Base-by-base conservation (phyloP, 1,284 basidiomycete genomes). In the Malassezia globosa region DNA sequence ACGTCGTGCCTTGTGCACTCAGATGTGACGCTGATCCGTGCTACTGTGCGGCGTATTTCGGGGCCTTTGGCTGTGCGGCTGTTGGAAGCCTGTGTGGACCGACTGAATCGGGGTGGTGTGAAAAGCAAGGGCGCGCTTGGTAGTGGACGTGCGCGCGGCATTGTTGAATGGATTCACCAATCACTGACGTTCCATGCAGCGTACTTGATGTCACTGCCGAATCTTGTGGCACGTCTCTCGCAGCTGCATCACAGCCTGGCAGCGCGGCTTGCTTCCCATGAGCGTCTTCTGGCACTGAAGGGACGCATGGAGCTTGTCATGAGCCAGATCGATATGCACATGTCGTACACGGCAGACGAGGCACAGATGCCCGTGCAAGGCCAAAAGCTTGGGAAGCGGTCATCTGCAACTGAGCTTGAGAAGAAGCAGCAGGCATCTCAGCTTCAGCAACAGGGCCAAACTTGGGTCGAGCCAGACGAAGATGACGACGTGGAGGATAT, bases 281-380 rank as follows among this genome's bases (percentile, higher is more conserved):
- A 89, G 59, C 85, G 82, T 47, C 76, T 97, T 13, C 75, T 92
- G 7, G 81, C 85, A 2, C 77, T 97, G 35, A 86, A 82, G 51
- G 92, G 92, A 13, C 81, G 88, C 51, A 77, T 96, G 19, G 92
- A 95, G 66, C 84, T 92, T 73, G 87, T 94, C 3, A 78, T 96
- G 36, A 84, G 87, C 7, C 92, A 96, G 73, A 87, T 95, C 57
- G 85, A 90, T 71, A 79, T 89, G 74, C 80, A 76, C 6, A 67
- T 49, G 59, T 72, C 47, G 43, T 72, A 70, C 46, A 53, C 58
- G 1, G 53, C 48, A 41, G 49, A 58, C 45, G 61, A 60, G 18
- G 41, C 53, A 22, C 27, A 37, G 13, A 35, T 60, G 3, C 56
- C 50, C 16, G 58, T 62, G 6, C 62, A 62, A 40, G 62, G 62